Conservation (phyloP, 352 stramenopile species). For the Pythium periplocum region DNA sequence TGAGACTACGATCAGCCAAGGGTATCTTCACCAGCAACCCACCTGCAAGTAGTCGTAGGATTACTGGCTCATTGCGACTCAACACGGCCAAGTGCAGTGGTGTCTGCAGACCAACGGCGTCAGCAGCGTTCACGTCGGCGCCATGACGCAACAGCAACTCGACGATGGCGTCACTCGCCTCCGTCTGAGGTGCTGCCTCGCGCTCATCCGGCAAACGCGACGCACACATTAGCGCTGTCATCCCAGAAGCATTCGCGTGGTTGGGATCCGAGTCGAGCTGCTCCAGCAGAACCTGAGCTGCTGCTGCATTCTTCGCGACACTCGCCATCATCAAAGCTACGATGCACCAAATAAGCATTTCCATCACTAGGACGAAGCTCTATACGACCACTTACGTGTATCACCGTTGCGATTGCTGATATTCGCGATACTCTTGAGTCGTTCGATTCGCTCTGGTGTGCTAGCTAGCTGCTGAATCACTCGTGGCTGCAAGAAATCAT, state of each 20-base stretch:
- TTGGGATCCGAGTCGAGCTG: constrained; percentile 34
- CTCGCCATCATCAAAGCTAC: constrained; percentile 85
- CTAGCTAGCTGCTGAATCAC: constrained; percentile 53
- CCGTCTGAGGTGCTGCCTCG: constrained; percentile 21
- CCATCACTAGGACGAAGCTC: too few relatives aligned
- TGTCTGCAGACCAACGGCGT: constrained; percentile 44
- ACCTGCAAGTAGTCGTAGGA: constrained; percentile 27
- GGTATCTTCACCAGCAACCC: too few relatives aligned
- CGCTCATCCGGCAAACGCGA: constrained; percentile 40
- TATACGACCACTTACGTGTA: constrained; percentile 37
- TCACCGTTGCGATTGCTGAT: constrained; percentile 67
- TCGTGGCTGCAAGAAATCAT: constrained; percentile 21
- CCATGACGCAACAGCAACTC: constrained; percentile 34
- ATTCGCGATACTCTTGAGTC: constrained; percentile 46
- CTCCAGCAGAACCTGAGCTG: constrained; percentile 37
- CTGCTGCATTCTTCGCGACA: constrained; percentile 64
- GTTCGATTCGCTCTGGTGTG: constrained; percentile 37
- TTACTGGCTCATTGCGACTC: constrained; percentile 41
- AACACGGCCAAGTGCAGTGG: constrained; percentile 74
- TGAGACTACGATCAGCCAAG: too few relatives aligned
- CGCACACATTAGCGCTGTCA: constrained; percentile 80
- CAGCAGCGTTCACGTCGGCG: constrained; percentile 38
- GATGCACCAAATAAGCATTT: too few relatives aligned
- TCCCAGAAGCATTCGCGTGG: constrained; percentile 39
- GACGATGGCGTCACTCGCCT: constrained; percentile 46